Evolutionary conservation across 2,329 filamentous ascomycete species (phyloP), one percentile per base, ranked within the genome.

Genomic region (Gyromitra esculenta): DNA sequence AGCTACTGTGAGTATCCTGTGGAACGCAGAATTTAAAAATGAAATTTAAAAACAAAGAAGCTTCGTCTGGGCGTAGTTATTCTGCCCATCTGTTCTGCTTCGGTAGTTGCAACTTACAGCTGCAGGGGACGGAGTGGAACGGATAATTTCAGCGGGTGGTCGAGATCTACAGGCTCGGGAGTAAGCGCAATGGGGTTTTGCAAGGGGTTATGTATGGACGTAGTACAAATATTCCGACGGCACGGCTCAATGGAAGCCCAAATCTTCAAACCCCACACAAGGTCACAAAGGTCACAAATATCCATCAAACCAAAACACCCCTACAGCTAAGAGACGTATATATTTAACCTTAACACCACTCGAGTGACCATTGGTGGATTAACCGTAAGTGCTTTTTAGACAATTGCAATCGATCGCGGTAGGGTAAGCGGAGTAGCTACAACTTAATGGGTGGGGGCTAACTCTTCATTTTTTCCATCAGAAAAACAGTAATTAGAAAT

Each of bases 111-210:
- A 7, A 25, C 39, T 15, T n/a, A 48, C 60, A 21, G 18, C 18
- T 21, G 18, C 18, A 64, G 18, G 60, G 60, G 35, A 64, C 39
- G 15, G n/a, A 41, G 41, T 63, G 7, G 3, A 48, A 25, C 39
- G n/a, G 60, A 31, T 39, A 13, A 48, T 15, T 15, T n/a, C 21
- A n/a, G 41, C 18, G 18, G 60, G 18, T 39, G 6, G 25, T 31
- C 5, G 9, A 21, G 60, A 64, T 64, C 41, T 64, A n/a, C 60
- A 63, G 15, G 43, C 43, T 45, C 43, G 43, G 43, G 5, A 52
- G 50, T 15, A 52, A 25, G 13, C n/a, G 50, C 18, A 18, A 52
- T 52, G 5, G 50, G 50, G 50, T 52, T 52, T 52, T 45, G 50
- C 50, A 52, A 25, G n/a, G 50, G 50, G 18, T 52, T 11, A 15